Evolutionary conservation across 495 filamentous ascomycete species (phyloP).

Genomic region (Podospora pseudopauciseta): DNA sequence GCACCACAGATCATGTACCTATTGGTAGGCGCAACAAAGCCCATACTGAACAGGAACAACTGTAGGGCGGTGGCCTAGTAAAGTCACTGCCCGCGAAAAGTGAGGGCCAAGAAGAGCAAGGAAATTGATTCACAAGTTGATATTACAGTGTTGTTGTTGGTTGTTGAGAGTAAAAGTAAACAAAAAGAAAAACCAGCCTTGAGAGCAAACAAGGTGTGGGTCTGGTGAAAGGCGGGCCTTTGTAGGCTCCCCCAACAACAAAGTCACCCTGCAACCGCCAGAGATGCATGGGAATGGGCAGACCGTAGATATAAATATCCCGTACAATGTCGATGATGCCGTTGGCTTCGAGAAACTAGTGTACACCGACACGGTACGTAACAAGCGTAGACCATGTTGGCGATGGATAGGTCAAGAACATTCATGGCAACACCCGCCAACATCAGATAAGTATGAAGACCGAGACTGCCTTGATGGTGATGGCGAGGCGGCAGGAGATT

Average conservation of each 20-base stretch:
- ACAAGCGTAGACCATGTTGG: slow-evolving; percentile 13
- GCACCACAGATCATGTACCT: neutral
- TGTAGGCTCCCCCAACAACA: neutral
- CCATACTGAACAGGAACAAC: slow-evolving; percentile 3
- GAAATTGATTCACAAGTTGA: too few species aligned
- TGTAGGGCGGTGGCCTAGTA: too few species aligned
- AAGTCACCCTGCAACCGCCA: slow-evolving; percentile 21
- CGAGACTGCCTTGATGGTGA: slow-evolving; percentile 4
- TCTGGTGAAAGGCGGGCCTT: too few species aligned
- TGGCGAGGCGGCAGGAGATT: neutral
- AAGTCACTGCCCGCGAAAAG: too few species aligned
- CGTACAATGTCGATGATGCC: slow-evolving; percentile 41
- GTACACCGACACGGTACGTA: slow-evolving; percentile 9
- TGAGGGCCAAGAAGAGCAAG: too few species aligned
- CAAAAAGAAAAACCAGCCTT: too few species aligned
- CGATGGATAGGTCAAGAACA: neutral
- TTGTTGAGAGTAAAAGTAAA: too few species aligned
- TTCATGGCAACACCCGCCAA: slow-evolving; percentile 1
- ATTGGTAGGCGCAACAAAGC: neutral
- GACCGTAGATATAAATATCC: slow-evolving; percentile 34
- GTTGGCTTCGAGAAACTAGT: slow-evolving; percentile 19
- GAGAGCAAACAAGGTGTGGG: too few species aligned
- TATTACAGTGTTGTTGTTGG: too few species aligned
- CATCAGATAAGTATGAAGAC: slow-evolving; percentile 5
- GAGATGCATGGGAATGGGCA: slow-evolving; percentile 28